Base-by-base conservation (phyloP, 495 filamentous ascomycete species). In the Talaromyces thailandensis region DNA sequence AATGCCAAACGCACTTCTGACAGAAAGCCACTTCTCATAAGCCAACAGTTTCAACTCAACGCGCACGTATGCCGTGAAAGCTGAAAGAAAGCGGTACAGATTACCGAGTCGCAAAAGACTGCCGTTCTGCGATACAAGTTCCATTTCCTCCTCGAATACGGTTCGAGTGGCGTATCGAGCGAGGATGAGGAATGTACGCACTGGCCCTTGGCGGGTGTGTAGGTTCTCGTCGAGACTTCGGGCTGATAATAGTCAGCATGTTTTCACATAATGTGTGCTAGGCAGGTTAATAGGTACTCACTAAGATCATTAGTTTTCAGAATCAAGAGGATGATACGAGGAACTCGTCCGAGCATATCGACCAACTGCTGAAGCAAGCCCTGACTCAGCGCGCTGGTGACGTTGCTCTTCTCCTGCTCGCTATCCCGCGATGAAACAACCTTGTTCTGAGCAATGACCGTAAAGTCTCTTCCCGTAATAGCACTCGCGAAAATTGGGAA, bases 261-360 rank as follows among this genome's bases (percentile, higher is more conserved):
- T 55, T 29, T 55, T 1, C 3, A 55, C 6, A 1, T 0, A 55
- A 1, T 0, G 28, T 16, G 4, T 28, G 24, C 5, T 40, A 56
- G 9, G 58, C 48, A 50, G 0, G 57, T 58, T 52, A 6, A 25
- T 23, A 74, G 35, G 40, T n/a, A 45, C 83, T 68, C 79, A 86
- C 84, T 99, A 45, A 99, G 76, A 73, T 99, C 95, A 71, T 99
- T 99, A 1, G 95, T 99, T 76, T 99, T 99, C 59, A 99, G 81
- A 66, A 99, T 97, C 5, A 99, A 78, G 16, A 99, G 81, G 43
- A 99, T 95, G 62, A 98, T 88, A 12, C 91, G 78, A 5, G 95
- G 95, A 2, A 99, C 92, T 65, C 91, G 85, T 31, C 90, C 89
- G 8, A 99, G 81, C 67, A 99, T 77, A 62, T 93, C 89, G 9